Base-by-base conservation (phyloP, 441 rosid species). In the Gossypium laxum region DNA sequence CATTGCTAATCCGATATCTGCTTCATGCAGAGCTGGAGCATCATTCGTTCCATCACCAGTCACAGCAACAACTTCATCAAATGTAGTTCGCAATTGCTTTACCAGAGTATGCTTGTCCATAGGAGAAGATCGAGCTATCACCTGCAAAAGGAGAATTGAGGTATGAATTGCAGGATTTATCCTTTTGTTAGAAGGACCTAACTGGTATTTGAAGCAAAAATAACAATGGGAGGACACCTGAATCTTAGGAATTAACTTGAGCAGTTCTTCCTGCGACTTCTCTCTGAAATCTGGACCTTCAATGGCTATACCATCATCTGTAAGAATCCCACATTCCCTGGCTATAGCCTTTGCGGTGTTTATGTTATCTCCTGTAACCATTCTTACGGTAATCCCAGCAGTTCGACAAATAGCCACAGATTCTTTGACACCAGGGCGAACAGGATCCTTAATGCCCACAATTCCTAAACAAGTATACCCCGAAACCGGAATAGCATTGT, bases 11-110 rank as follows among this genome's bases (percentile, higher is more conserved):
- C 93, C 91, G 68, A 88, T 88, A 72, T 88, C 93, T 61, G 93
- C 91, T 72, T 88, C 93, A 58, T 88, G 91, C 55, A 88, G 86
- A n/a, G 93, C 91, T 41, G 93, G 93, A 43, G 93, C 91, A 85
- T 88, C 93, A 75, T 88, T 88, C 69, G 93, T 87, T 74, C 93
- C 93, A 76, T 88, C 93, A 57, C 93, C 93, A 47, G 93, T 88
- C 75, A 84, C 91, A 3, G 93, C 91, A 51, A 88, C 93, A 18
- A 88, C 93, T 83, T 87, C 93, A 60, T 85, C 83, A 48, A 93
- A 87, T 56, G 86, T 86, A 30, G 91, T 88, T 43, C 89, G 80
- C 70, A 88, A 80, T 38, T 83, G 86, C 80, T 83, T 85, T 68
- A 88, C 93, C 75, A 88, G 77, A 30, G 88, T 84, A 78, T 88